Conservation (phyloP, 2,329 filamentous ascomycete genomes). For the Fusarium secorum region DNA sequence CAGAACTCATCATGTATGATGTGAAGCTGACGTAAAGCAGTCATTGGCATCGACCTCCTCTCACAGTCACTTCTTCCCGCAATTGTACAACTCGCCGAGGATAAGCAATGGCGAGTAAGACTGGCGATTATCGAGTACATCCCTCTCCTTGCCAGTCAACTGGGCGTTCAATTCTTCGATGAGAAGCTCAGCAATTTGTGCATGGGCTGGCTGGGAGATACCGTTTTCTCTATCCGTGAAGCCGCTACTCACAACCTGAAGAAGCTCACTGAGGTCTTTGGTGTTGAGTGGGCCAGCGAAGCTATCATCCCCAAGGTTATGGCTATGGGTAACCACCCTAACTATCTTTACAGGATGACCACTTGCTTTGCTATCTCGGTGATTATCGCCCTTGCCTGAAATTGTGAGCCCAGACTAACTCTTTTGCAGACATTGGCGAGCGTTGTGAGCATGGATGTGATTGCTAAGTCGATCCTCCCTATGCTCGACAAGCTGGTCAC, state of each 20-base stretch:
- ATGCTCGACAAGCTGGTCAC: slow-evolving; percentile 94
- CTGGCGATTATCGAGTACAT: slow-evolving; percentile 99
- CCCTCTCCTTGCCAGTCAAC: slow-evolving; percentile 90
- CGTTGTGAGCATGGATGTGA: slow-evolving; percentile 91
- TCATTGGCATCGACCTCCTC: slow-evolving; percentile 96
- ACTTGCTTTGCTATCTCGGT: slow-evolving; percentile 99
- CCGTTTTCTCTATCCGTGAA: slow-evolving; percentile 97
- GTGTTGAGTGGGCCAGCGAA: slow-evolving; percentile 95
- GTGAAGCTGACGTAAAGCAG: slow-evolving; percentile 55
- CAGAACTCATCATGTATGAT: neutral
- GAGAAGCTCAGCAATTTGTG: slow-evolving; percentile 95
- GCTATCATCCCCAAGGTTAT: slow-evolving; percentile 99
- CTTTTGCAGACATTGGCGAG: slow-evolving; percentile 81
- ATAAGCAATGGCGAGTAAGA: slow-evolving; percentile 99
- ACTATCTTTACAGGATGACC: slow-evolving; percentile 99
- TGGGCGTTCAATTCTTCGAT: slow-evolving; percentile 97
- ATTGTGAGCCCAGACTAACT: slow-evolving; percentile 32
- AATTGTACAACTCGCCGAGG: slow-evolving; percentile 96
- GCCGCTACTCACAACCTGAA: slow-evolving; percentile 97
- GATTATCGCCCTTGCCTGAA: slow-evolving; percentile 53
- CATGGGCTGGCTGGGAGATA: slow-evolving; percentile 98
- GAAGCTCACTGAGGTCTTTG: slow-evolving; percentile 98
- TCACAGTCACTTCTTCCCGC: slow-evolving; percentile 96
- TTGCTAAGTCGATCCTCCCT: slow-evolving; percentile 90
- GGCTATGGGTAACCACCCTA: slow-evolving; percentile 97